phyloP scores from a whole-genome alignment of 2,329 filamentous ascomycete species.

The Ophiostoma sp. region DNA sequence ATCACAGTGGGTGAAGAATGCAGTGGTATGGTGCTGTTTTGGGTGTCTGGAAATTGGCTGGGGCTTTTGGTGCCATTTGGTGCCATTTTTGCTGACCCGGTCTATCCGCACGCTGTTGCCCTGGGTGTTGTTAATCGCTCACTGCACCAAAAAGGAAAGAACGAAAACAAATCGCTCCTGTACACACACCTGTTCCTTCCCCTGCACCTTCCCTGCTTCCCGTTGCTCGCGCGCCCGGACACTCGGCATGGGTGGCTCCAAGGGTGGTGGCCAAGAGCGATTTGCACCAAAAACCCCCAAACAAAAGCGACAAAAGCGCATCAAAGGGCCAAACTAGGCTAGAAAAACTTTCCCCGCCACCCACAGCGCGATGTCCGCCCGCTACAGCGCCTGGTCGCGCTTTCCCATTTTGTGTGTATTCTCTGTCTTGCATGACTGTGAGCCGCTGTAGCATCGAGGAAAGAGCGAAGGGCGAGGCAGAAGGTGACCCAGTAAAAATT shows the following conservation, averaged over 20 bases:
- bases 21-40: background rate
- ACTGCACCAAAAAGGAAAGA: background rate
- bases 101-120: slow-evolving; percentile 7
- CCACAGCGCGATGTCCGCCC: background rate
- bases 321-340: slow-evolving; percentile 1
- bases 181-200: background rate
- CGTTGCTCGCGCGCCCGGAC: slow-evolving; percentile 1
- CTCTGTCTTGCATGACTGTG: background rate
- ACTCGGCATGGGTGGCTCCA: slow-evolving; percentile 12
- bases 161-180: slow-evolving; percentile 15
- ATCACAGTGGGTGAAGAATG: background rate
- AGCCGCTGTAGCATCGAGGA: background rate
- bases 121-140: slow-evolving; percentile 14
- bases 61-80: background rate
- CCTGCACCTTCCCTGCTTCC: background rate
- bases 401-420: background rate
- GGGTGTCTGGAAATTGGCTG: slow-evolving; percentile 5
- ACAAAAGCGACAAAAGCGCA: background rate
- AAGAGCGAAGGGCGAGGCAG: slow-evolving; percentile 13
- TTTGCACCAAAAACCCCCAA: background rate
- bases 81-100: slow-evolving; percentile 7
- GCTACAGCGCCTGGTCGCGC: background rate
- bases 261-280: background rate
- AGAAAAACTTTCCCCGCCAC: slow-evolving; percentile 11
- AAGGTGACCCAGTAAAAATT: slow-evolving; percentile 11